phyloP scores from a whole-genome alignment of 805 yeast species.

The Nakazawaea ernobii region DNA sequence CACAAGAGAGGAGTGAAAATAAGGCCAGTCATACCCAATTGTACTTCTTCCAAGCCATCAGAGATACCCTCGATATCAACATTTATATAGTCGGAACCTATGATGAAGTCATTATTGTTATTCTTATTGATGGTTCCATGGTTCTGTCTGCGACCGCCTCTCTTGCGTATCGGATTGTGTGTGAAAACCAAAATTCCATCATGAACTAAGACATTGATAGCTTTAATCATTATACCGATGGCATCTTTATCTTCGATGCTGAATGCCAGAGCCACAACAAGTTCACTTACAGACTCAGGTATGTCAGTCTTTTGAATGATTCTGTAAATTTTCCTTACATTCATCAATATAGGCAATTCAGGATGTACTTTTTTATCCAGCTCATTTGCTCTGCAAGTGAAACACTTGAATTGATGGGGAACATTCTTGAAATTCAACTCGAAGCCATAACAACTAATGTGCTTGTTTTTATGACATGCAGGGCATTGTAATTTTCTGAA shows the following conservation, averaged over 20 bases:
- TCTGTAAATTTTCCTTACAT: slow-evolving; percentile 17
- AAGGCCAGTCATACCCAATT: neutral
- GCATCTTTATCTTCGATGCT: neutral
- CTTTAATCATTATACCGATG: slow-evolving; percentile 7
- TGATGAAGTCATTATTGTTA: neutral
- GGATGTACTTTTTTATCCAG: slow-evolving; percentile 1
- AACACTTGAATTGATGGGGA: slow-evolving; percentile 14
- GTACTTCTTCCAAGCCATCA: neutral
- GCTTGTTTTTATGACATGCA: slow-evolving; percentile 14
- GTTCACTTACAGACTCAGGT: slow-evolving; percentile 3
- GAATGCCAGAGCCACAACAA: slow-evolving; percentile 10
- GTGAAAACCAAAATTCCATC: slow-evolving; percentile 15
- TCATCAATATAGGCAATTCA: slow-evolving; percentile 15
- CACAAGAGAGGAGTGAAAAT: neutral
- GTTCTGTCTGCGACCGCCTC: neutral
- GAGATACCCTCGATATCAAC: neutral
- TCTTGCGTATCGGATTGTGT: slow-evolving; percentile 1
- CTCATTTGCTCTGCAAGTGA: slow-evolving; percentile 11
- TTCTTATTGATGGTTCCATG: neutral
- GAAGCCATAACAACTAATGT: slow-evolving; percentile 17
- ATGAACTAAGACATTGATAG: slow-evolving; percentile 16
- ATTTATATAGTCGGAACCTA: slow-evolving; percentile 1
- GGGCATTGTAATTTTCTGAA: slow-evolving; percentile 14
- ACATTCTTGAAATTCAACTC: slow-evolving; percentile 6
- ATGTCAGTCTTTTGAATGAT: slow-evolving; percentile 6